A percentile compares a stretch with the other conserved stretches of the same genome.
These are phyloP conservation scores for Spinacia oleracea DNA, from an alignment of 179 eudicot genomes.

Conservation along the genomic window DNA sequence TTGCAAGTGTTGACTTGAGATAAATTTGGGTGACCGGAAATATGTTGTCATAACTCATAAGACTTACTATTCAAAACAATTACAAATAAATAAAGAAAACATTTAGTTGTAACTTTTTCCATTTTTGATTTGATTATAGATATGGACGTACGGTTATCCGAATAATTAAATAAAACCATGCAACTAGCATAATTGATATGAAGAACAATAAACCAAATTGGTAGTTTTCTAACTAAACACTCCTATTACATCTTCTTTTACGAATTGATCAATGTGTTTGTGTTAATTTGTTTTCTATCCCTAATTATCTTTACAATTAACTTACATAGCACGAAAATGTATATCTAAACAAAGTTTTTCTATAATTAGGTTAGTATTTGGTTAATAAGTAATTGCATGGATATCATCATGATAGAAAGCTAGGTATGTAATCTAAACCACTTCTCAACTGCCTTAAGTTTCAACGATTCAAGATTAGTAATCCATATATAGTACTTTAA, in stretches of 20 bases:
- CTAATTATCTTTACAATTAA: constrained; percentile 6
- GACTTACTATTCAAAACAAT: too few relatives aligned
- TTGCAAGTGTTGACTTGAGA: too few relatives aligned
- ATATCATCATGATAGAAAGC: neutral
- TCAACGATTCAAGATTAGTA: constrained; percentile 5
- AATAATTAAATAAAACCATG: neutral
- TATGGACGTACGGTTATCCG: too few relatives aligned
- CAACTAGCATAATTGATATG: neutral
- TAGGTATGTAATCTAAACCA: neutral
- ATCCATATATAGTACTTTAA: neutral
- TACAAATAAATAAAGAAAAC: too few relatives aligned
- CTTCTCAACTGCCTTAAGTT: neutral
- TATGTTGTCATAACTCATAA: too few relatives aligned
- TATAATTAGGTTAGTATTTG: neutral
- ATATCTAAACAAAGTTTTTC: neutral
- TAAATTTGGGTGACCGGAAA: too few relatives aligned
- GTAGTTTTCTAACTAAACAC: neutral
- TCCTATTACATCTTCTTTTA: neutral
- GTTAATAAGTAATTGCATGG: neutral
- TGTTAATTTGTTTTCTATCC: constrained; percentile 2
- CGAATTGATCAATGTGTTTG: neutral
- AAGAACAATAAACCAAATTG: neutral
- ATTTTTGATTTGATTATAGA: neutral
- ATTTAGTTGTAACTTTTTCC: too few relatives aligned
- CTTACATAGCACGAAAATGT: constrained; percentile 12